These are phyloP conservation scores for Fusarium verrucosum DNA, from an alignment of 2,329 filamentous ascomycete genomes.

Conservation along the genomic window DNA sequence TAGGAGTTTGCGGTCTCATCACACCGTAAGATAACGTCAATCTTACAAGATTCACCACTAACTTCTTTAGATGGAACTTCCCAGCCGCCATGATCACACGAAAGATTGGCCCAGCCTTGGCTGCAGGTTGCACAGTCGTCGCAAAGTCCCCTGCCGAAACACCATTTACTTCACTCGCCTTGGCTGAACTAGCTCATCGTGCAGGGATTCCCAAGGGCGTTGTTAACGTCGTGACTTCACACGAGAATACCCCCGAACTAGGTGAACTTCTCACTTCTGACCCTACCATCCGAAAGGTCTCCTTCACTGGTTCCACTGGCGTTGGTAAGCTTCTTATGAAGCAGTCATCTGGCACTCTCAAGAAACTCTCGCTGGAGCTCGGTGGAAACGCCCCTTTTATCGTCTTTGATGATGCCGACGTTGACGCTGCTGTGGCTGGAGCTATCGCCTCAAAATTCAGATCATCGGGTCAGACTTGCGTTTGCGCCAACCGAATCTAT, in stretches of 20 bases:
- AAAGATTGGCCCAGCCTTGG: slow-evolving; percentile 78
- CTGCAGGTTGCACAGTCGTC: slow-evolving; percentile 95
- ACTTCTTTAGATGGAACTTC: slow-evolving; percentile 76
- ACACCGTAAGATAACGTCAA: slow-evolving; percentile 64
- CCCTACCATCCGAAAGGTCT: slow-evolving; percentile 84
- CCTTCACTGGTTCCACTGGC: slow-evolving; percentile 84
- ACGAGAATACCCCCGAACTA: slow-evolving; percentile 81
- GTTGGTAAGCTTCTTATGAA: slow-evolving; percentile 85
- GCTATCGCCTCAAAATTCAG: slow-evolving; percentile 92
- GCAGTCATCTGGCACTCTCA: slow-evolving; percentile 84
- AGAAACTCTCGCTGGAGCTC: slow-evolving; percentile 86
- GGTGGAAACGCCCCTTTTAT: slow-evolving; percentile 97
- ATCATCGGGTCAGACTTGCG: slow-evolving; percentile 93
- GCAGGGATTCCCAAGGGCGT: slow-evolving; percentile 92
- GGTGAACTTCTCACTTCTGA: slow-evolving; percentile 78
- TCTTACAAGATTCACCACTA: background rate
- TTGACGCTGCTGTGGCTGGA: slow-evolving; percentile 84
- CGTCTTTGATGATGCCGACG: slow-evolving; percentile 93
- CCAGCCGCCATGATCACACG: slow-evolving; percentile 79
- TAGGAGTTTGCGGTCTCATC: slow-evolving; percentile 84
- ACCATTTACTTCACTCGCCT: slow-evolving; percentile 86
- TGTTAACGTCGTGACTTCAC: slow-evolving; percentile 85
- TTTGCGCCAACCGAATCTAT: slow-evolving; percentile 86
- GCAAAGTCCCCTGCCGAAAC: slow-evolving; percentile 93
- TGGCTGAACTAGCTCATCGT: slow-evolving; percentile 85